Evolutionary conservation across 2,329 filamentous ascomycete genomes (phyloP), one percentile per base, ranked within the genome.

Genomic region (Colletotrichum sp.): DNA sequence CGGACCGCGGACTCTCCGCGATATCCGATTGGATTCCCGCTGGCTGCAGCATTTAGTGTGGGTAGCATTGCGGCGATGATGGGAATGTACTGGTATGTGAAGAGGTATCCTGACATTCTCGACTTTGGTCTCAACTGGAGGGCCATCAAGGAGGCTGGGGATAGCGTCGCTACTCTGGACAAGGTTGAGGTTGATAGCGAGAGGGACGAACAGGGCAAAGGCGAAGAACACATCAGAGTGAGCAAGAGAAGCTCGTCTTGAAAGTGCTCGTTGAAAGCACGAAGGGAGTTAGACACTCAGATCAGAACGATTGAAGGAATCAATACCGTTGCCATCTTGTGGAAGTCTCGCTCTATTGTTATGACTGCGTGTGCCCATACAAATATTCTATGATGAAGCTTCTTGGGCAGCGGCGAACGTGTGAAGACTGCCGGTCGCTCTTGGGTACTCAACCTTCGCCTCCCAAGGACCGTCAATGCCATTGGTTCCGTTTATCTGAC

Each of bases 11-110:
- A 85, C 64, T 79, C 83, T 2, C 83, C 84, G 1, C 71, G 77
- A 7, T 85, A 85, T 52, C 83, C 83, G 0, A 81, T 85, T 7
- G 84, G 83, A 3, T 85, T 85, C 59, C 83, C 84, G 1, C 72
- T 85, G 2, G 79, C 81, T 0, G 83, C 82, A 0, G 83, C 83
- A 0, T 83, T 85, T 13, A 79, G 78, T 0, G 83, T 81, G 1
- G 78, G 78, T 0, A 82, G 81, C 9, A 82, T 85, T 4, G 24
- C 80, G 4, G 77, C 81, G 2, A 83, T 84, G n/a, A 78, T 85
- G 3, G 79, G 79, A 0, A 77, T 85, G 57, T 36, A 82, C 2
- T 83, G 79, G 77, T 85, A 82, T 77, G 76, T 79, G 2, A 61
- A 68, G 21, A 63, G 64, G 32, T 71, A 81, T 34, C 78, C 78